Evolutionary conservation across 164 flowering plant genomes (phyloP).

Genomic region (Paratinospora sagittata): DNA sequence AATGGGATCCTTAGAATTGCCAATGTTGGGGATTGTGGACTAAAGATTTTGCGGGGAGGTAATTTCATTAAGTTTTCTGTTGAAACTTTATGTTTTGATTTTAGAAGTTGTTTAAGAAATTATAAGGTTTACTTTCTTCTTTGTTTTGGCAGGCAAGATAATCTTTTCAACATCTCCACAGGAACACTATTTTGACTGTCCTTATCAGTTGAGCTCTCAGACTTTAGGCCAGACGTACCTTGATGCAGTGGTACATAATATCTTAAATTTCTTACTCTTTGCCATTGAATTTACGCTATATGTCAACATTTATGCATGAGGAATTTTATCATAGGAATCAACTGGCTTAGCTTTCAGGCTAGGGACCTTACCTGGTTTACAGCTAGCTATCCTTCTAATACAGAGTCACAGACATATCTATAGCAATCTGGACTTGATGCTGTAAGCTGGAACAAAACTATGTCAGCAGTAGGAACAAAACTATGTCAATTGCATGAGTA

Average conservation of each 20-base stretch:
- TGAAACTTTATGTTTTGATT: neutral
- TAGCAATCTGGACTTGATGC: neutral
- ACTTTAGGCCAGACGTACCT: conserved; percentile 66
- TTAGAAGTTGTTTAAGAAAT: neutral
- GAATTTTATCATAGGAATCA: neutral
- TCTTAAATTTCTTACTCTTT: conserved; percentile 8
- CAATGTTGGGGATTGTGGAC: conserved; percentile 90
- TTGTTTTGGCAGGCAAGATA: conserved; percentile 43
- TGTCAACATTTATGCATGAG: too few relatives aligned
- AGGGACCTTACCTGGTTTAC: neutral
- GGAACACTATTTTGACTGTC: conserved; percentile 97
- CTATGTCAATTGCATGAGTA: too few relatives aligned
- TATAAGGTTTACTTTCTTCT: neutral
- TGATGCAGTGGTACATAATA: conserved; percentile 62
- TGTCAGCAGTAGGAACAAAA: neutral
- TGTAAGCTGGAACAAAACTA: neutral
- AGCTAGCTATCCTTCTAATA: neutral
- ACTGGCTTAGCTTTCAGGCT: too few relatives aligned
- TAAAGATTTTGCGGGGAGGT: conserved; percentile 68
- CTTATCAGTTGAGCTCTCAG: conserved; percentile 90
- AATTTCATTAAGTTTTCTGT: neutral
- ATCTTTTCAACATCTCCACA: conserved; percentile 68
- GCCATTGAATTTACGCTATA: too few relatives aligned
- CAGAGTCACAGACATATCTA: neutral
- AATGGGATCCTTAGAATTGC: conserved; percentile 73